Conservation (phyloP, 2,329 filamentous ascomycete species). For the Neonectria faginata region DNA sequence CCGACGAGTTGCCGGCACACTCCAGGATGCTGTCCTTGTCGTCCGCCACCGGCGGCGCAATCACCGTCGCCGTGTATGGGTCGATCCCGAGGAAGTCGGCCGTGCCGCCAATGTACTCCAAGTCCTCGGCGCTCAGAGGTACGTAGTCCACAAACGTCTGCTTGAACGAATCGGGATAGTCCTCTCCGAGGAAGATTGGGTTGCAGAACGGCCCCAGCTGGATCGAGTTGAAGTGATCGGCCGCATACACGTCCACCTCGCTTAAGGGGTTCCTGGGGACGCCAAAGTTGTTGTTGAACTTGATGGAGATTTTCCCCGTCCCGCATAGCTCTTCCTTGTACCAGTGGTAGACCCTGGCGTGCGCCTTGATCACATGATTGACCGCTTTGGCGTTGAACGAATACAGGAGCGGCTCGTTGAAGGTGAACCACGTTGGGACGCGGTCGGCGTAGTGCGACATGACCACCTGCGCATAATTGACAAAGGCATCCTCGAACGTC, state of each 20-base stretch:
- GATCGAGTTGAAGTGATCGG: conserved; percentile 60
- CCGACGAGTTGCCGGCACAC: conserved; percentile 60
- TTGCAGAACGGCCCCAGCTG: conserved; percentile 64
- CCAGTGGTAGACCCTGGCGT: conserved; percentile 63
- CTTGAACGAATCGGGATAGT: conserved; percentile 62
- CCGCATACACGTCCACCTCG: conserved; percentile 57
- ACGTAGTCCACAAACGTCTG: conserved; percentile 59
- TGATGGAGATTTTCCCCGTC: conserved; percentile 61
- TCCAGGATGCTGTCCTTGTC: conserved; percentile 55
- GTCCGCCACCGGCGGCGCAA: conserved; percentile 56
- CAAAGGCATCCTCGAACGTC: conserved; percentile 62
- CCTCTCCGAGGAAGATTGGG: conserved; percentile 62
- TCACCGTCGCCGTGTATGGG: conserved; percentile 67
- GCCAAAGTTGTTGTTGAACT: conserved; percentile 63
- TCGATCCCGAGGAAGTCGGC: conserved; percentile 69
- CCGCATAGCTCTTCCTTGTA: conserved; percentile 66
- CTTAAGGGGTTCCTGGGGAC: conserved; percentile 57
- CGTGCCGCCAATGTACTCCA: conserved; percentile 62
- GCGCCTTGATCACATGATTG: conserved; percentile 59
- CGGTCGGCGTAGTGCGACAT: conserved; percentile 64
- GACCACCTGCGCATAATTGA: conserved; percentile 65
- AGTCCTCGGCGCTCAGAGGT: conserved; percentile 59
- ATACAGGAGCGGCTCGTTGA: conserved; percentile 63
- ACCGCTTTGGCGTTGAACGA: conserved; percentile 54
- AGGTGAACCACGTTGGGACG: conserved; percentile 64